Evolutionary conservation across 495 filamentous ascomycete species (phyloP).

Genomic region (Opeltia flavorubescens): DNA sequence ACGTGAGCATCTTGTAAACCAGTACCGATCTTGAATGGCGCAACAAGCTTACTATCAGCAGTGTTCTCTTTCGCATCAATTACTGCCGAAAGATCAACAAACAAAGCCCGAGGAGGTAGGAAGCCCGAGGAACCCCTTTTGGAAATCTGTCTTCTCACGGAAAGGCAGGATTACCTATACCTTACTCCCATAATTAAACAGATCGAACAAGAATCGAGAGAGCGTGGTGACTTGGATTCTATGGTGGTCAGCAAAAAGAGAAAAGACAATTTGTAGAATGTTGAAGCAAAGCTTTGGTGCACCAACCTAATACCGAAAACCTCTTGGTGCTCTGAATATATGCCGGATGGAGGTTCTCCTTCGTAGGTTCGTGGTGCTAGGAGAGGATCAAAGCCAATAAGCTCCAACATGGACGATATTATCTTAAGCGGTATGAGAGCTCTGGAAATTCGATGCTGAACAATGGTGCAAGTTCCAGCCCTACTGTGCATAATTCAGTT

Average conservation of each 20-base stretch:
- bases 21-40: slow-evolving; percentile 9
- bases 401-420: too few relatives aligned
- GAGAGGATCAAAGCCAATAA: too few relatives aligned
- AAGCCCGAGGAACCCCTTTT: slow-evolving; percentile 5
- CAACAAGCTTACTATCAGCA: slow-evolving; percentile 24
- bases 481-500: too few relatives aligned
- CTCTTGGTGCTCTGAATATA: not conserved
- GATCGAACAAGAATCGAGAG: slow-evolving; percentile 67
- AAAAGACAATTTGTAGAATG: not conserved
- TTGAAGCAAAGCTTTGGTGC: too few relatives aligned
- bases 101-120: slow-evolving; percentile 61
- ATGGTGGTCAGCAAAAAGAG: slow-evolving; percentile 48
- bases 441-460: too few relatives aligned
- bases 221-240: slow-evolving; percentile 71
- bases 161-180: slow-evolving; percentile 59
- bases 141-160: slow-evolving; percentile 17
- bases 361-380: too few relatives aligned
- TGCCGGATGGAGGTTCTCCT: too few relatives aligned
- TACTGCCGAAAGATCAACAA: slow-evolving; percentile 72
- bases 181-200: slow-evolving; percentile 68
- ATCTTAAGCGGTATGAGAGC: too few relatives aligned
- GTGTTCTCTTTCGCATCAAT: slow-evolving; percentile 72
- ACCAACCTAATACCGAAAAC: not conserved
- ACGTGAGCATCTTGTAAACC: slow-evolving; percentile 11
- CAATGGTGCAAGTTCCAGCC: too few relatives aligned